Percentiles rank a stretch among this genome's conserved stretches.
Conservation (phyloP, 257 asterid genomes). For the Forsythia suspensa region DNA sequence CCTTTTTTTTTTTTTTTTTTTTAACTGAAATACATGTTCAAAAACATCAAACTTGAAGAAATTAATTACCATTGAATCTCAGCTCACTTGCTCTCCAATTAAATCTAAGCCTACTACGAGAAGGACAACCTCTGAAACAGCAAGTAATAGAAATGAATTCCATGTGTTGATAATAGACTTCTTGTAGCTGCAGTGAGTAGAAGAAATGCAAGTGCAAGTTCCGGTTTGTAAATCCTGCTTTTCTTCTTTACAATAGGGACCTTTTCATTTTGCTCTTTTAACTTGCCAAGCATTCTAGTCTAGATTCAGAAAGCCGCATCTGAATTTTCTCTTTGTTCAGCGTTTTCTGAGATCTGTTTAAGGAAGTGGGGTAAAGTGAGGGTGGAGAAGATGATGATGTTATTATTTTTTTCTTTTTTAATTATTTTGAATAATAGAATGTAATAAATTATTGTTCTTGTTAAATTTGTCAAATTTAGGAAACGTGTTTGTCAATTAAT, state of each 20-base stretch:
- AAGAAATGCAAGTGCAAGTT: constrained; percentile 79
- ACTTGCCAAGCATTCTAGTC: constrained; percentile 66
- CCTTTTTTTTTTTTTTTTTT: constrained; percentile 11
- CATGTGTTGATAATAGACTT: constrained; percentile 80
- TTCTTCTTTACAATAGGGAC: constrained; percentile 39
- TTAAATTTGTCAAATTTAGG: too few relatives aligned
- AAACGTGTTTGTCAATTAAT: too few relatives aligned
- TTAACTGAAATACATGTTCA: constrained; percentile 30
- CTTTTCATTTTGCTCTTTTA: constrained; percentile 43
- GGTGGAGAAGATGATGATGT: too few relatives aligned
- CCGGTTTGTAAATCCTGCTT: constrained; percentile 69
- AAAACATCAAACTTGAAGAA: constrained; percentile 18
- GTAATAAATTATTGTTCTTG: too few relatives aligned
- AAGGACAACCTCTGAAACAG: constrained; percentile 85
- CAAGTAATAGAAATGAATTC: constrained; percentile 88
- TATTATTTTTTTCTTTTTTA: too few relatives aligned
- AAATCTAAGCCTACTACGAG: constrained; percentile 82
- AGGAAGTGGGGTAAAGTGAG: too few relatives aligned
- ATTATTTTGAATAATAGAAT: too few relatives aligned
- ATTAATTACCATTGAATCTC: constrained; percentile 22
- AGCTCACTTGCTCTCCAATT: constrained; percentile 88
- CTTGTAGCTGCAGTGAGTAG: constrained; percentile 84
- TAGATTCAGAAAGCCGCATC: constrained; percentile 79
- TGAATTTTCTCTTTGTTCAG: constrained; percentile 59
- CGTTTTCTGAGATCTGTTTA: constrained; percentile 18